Percentiles rank a stretch among this genome's conserved stretches.
Evolutionary conservation across 495 filamentous ascomycete genomes (phyloP).

Genomic region (Lophiotrema nucula): DNA sequence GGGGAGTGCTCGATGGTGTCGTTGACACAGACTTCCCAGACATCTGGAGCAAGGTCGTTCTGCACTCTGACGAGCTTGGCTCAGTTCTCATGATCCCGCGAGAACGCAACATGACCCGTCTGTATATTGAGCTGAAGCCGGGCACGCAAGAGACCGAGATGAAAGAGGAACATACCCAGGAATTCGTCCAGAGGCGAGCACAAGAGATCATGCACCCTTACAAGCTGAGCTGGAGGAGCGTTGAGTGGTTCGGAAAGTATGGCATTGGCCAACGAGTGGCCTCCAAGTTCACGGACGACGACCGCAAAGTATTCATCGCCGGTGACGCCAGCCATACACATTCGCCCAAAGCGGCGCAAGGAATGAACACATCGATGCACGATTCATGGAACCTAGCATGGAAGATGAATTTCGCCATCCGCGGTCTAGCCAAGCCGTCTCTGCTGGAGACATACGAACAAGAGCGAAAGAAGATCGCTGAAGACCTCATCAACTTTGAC

Average conservation of each 20-base stretch:
- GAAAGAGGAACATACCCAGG: slow-evolving; percentile 61
- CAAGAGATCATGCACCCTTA: slow-evolving; percentile 68
- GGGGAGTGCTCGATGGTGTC: slow-evolving; percentile 77
- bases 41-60: slow-evolving; percentile 67
- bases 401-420: slow-evolving; percentile 35
- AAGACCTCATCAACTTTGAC: slow-evolving; percentile 36
- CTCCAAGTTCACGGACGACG: slow-evolving; percentile 23
- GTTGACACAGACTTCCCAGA: slow-evolving; percentile 76
- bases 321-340: slow-evolving; percentile 37
- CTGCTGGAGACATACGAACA: slow-evolving; percentile 34
- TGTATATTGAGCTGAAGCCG: slow-evolving; percentile 74
- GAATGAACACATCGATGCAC: slow-evolving; percentile 39
- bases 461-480: slow-evolving; percentile 34
- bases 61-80: slow-evolving; percentile 64
- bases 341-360: slow-evolving; percentile 37
- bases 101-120: slow-evolving; percentile 69
- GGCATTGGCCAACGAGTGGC: slow-evolving; percentile 46
- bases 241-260: slow-evolving; percentile 69
- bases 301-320: slow-evolving; percentile 34
- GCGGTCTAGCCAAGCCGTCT: slow-evolving; percentile 29
- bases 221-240: slow-evolving; percentile 64
- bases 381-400: slow-evolving; percentile 38
- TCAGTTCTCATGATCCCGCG: slow-evolving; percentile 77
- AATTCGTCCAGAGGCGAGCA: slow-evolving; percentile 65
- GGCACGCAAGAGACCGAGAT: slow-evolving; percentile 61